phyloP scores from a whole-genome alignment of 257 asterid species.

The Solanum chiquidenum region DNA sequence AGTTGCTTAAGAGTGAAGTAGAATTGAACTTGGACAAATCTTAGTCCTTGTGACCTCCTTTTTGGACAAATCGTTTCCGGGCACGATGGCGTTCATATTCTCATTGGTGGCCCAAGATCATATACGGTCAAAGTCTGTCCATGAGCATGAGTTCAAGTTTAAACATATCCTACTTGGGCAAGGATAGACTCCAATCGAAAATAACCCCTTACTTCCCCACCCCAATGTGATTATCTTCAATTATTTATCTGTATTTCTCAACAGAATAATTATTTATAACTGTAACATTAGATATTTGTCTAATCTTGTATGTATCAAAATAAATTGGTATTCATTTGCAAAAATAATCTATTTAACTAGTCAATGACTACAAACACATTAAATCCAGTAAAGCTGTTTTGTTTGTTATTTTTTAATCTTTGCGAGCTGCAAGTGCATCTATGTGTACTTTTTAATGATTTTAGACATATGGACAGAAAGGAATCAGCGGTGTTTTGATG shows the following conservation, averaged over 20 bases:
- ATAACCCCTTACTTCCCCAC: neutral
- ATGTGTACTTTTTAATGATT: neutral
- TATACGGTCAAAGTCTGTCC: neutral
- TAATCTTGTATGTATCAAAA: neutral
- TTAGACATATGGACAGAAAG: too few relatives aligned
- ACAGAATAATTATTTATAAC: neutral
- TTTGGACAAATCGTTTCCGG: neutral
- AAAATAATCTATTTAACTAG: neutral
- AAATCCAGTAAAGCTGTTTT: neutral
- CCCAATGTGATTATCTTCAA: neutral
- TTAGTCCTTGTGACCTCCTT: neutral
- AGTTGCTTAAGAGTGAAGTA: neutral
- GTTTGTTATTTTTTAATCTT: neutral
- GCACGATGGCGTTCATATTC: neutral
- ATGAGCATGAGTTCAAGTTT: neutral
- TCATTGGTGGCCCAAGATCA: neutral
- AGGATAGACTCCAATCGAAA: neutral
- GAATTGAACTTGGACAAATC: neutral
- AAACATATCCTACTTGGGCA: neutral
- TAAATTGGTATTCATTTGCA: neutral
- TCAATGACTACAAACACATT: neutral
- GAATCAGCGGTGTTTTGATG: too few relatives aligned
- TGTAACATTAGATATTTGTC: neutral
- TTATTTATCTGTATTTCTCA: neutral
- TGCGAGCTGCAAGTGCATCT: neutral